Percentiles rank a stretch among this genome's conserved stretches.
Evolutionary conservation across 2,329 filamentous ascomycete genomes (phyloP).

Genomic region (Clonostachys solani): DNA sequence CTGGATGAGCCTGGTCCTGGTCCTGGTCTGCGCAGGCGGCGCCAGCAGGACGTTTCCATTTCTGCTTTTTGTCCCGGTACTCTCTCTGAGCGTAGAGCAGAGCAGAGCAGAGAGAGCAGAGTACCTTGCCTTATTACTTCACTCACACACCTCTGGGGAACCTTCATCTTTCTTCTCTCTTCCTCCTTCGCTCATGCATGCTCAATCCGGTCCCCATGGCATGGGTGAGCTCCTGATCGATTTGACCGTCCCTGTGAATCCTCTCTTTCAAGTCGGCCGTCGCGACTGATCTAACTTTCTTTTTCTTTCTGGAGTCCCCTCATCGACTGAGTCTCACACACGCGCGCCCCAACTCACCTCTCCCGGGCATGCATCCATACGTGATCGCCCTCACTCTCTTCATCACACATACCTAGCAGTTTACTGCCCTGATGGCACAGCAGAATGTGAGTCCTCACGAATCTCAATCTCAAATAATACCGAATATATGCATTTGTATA

Average conservation of each 20-base stretch:
- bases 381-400: slow-evolving; percentile 20
- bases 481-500: slow-evolving; percentile 4
- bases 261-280: slow-evolving; percentile 7
- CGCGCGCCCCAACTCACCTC: slow-evolving; percentile 10
- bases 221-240: slow-evolving; percentile 7
- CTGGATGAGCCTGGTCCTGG: not conserved
- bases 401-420: slow-evolving; percentile 23
- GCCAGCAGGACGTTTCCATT: not conserved
- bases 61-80: not conserved
- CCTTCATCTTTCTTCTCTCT: slow-evolving; percentile 12
- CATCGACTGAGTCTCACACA: slow-evolving; percentile 7
- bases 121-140: not conserved
- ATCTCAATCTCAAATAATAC: not conserved
- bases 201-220: slow-evolving; percentile 20
- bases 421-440: slow-evolving; percentile 30
- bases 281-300: not conserved
- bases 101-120: not conserved
- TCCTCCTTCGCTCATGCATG: slow-evolving; percentile 23
- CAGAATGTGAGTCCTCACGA: slow-evolving; percentile 24
- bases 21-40: not conserved
- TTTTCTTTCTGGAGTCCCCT: not conserved
- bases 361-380: slow-evolving; percentile 22
- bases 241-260: slow-evolving; percentile 13
- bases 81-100: no score
- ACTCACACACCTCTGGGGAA: not conserved